A percentile compares a stretch with the other conserved stretches of the same genome.
phyloP scores from a whole-genome alignment of 352 stramenopile genomes.

The Globisporangium apiculatum region DNA sequence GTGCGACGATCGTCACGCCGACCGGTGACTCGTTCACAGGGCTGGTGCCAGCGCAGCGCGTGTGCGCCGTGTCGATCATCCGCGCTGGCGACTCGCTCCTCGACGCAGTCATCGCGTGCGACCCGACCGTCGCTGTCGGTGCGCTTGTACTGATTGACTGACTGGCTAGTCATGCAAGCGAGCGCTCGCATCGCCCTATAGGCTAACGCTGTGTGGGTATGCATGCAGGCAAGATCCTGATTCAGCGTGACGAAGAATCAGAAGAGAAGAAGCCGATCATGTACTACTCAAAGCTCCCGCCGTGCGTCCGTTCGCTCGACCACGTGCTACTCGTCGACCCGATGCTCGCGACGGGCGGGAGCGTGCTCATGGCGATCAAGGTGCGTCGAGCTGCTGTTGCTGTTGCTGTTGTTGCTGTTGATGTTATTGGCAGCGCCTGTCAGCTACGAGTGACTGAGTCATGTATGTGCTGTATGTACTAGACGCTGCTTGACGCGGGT shows the following conservation, averaged over 20 bases:
- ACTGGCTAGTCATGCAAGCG: too few species aligned
- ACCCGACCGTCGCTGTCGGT: slow-evolving; percentile 80
- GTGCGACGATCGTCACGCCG: slow-evolving; percentile 52
- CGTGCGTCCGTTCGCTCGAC: slow-evolving; percentile 64
- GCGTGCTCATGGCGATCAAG: slow-evolving; percentile 88
- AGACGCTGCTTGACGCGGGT: slow-evolving; percentile 79
- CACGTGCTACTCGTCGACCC: slow-evolving; percentile 95
- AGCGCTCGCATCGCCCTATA: too few species aligned
- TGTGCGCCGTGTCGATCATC: slow-evolving; percentile 93
- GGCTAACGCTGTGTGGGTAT: too few species aligned
- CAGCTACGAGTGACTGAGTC: too few species aligned
- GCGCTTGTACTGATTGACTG: slow-evolving; percentile 2
- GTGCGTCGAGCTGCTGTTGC: slow-evolving; percentile 15
- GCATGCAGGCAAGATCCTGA: slow-evolving; percentile 91
- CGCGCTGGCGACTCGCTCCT: slow-evolving; percentile 87
- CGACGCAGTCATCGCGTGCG: slow-evolving; percentile 85
- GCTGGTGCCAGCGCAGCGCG: slow-evolving; percentile 41
- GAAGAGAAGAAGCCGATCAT: slow-evolving; percentile 83
- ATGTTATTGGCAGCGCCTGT: too few species aligned
- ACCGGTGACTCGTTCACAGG: slow-evolving; percentile 57
- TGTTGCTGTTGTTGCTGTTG: too few species aligned
- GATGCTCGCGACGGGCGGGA: slow-evolving; percentile 93
- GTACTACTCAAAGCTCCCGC: slow-evolving; percentile 94
- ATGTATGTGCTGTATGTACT: not conserved
- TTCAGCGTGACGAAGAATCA: slow-evolving; percentile 93